Percentiles rank a stretch among this genome's conserved stretches.
Evolutionary conservation across 139 green algal genomes (phyloP).

Genomic region (Coelastrella sp.): DNA sequence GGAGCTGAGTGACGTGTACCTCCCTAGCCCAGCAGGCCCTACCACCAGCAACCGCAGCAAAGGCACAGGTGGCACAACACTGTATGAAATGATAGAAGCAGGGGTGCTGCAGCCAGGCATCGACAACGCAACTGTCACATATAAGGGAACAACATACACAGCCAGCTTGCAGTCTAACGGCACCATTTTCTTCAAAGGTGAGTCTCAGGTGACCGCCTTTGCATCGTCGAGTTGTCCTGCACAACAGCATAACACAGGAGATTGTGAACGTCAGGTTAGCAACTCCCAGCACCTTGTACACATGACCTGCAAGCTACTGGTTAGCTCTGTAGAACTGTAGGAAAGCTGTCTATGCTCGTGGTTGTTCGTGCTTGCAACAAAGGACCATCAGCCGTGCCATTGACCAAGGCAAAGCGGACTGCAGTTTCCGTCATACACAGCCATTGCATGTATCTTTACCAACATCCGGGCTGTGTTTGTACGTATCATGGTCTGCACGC

Average conservation of each 20-base stretch:
- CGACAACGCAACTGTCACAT: slow-evolving; percentile 62
- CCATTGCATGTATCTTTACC: no score
- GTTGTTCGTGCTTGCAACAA: background rate
- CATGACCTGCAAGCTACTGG: no score
- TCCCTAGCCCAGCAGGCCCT: slow-evolving; percentile 25
- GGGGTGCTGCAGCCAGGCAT: slow-evolving; percentile 56
- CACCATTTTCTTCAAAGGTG: slow-evolving; percentile 67
- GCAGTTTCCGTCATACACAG: no score
- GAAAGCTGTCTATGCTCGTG: no score
- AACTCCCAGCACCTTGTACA: no score
- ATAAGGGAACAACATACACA: slow-evolving; percentile 62
- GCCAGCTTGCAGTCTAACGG: slow-evolving; percentile 60
- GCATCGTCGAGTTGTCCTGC: no score
- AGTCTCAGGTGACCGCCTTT: background rate
- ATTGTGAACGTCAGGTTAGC: no score
- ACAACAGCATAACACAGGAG: no score
- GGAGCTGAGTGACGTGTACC: background rate
- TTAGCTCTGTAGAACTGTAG: no score
- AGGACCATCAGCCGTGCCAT: background rate
- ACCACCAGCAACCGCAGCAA: slow-evolving; percentile 35
- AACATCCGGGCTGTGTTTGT: no score
- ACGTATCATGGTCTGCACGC: background rate
- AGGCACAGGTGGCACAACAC: slow-evolving; percentile 20
- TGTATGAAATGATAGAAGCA: slow-evolving; percentile 62
- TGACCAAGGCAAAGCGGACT: no score